Evolutionary conservation across 2,329 filamentous ascomycete genomes (phyloP), one percentile per base, ranked within the genome.

Genomic region (Aspergillus ochraceus): DNA sequence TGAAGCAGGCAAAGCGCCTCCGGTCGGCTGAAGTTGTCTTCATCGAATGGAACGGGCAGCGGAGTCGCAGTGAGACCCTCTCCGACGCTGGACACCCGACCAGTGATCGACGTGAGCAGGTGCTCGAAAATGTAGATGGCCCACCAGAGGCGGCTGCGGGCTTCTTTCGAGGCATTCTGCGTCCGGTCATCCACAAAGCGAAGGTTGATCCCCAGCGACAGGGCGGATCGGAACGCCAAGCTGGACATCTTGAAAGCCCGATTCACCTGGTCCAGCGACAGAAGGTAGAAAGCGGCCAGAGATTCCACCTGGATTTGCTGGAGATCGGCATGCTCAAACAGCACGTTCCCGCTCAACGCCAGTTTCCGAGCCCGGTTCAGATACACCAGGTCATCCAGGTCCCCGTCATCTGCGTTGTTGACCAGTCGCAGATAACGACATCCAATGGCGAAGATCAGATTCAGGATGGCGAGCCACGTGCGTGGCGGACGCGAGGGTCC

Each of bases 381-480:
- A 55, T 76, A 80, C 11, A 77, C 60, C 30, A 76, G 59, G 47
- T 79, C 75, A 55, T 79, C 70, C n/a, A 70, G 66, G 36, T 73
- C 70, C 2, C 36, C 32, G 1, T 63, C 63, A 10, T 20, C 29
- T 9, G 47, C 29, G 17, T 66, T 63, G 36, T 75, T 63, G 17
- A 70, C 66, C 6, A 77, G 64, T n/a, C 72, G 73, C 20, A 71
- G 72, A 59, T 78, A 75, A 32, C 72, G 73, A 59, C 76, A 77
- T 2, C 74, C 76, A 57, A 80, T 76, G 5, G 78, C 78, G 55
- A 80, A 77, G n/a, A 80, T 73, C 68, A 80, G 71, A 57, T 80
- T 80, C 54, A 80, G 57, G n/a, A 79, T 76, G 1, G 77, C 76
- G 5, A 79, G 67, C 76, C 76, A 78, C 58, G 73, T 72, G 24